Base-by-base conservation (phyloP, 1,139 yeast species). In the Scheffersomyces quercinus region DNA sequence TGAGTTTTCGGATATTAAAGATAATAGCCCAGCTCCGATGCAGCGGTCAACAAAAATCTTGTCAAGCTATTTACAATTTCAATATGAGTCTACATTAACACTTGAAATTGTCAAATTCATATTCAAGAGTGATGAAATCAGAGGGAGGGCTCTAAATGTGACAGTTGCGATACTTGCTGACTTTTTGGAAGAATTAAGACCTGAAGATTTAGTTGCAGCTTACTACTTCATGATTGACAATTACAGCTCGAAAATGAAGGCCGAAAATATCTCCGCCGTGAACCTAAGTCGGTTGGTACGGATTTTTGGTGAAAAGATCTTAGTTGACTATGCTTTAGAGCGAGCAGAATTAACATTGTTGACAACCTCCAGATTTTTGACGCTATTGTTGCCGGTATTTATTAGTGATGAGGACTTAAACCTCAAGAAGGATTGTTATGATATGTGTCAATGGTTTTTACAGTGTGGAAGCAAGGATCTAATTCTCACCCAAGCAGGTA, bases 281-380 rank as follows among this genome's bases (percentile, higher is more conserved):
- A 14, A 31, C n/a, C 20, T 31, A 14, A 20, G 35, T n/a, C 48
- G 43, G 28, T 40, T 67, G 28, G 43, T 68, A 5, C 50, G 73
- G 31, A 35, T 63, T 6, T 46, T 67, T 16, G 76, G 75, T 0
- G 72, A 67, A 33, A 58, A 55, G 5, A 49, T 67, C 4, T 51
- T 71, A n/a, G 41, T 59, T 4, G 44, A 50, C 31, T 62, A 57
- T 43, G 51, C 50, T n/a, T 49, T 54, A 15, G 79, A 74, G 42
- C 55, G 77, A 47, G 54, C 54, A 28, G 81, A 76, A 45, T 39
- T 63, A 24, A 61, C 71, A 0, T 45, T 72, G 8, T 45, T 56
- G 1, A 48, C 57, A 0, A 60, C 66, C 1, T 67, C 72, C 26
- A 49, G 52, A 26, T 44, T 70, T 2, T 48, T 74, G 26, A 37